Evolutionary conservation across 495 filamentous ascomycete genomes (phyloP).

Genomic region (Lasiosphaeris hirsuta): DNA sequence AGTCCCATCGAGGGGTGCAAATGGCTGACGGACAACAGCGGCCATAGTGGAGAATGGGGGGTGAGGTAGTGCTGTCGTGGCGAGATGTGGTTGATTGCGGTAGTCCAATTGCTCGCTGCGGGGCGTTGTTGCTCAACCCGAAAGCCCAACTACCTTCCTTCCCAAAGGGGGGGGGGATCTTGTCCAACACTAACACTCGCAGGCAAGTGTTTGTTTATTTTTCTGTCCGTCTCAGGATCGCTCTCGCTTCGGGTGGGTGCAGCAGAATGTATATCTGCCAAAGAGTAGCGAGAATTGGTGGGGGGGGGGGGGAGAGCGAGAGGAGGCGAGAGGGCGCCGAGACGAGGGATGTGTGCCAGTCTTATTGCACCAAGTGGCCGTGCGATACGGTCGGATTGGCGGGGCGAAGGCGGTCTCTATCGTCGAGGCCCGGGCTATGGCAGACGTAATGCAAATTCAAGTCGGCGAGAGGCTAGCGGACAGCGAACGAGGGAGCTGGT

Average conservation of each 20-base stretch:
- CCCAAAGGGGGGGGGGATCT: constrained; percentile 9
- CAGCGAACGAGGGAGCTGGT: not conserved
- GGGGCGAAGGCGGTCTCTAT: constrained; percentile 20
- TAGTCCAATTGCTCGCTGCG: constrained; percentile 7
- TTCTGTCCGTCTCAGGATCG: constrained; percentile 3
- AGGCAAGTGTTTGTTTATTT: constrained; percentile 15
- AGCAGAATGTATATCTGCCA: constrained; percentile 6
- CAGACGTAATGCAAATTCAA: constrained; percentile 11
- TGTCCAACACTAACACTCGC: constrained; percentile 6
- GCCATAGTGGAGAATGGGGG: constrained; percentile 37
- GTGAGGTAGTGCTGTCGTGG: constrained; percentile 9
- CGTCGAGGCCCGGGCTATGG: constrained; percentile 10
- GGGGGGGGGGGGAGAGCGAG: constrained; percentile 13
- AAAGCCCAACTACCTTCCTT: constrained; percentile 12
- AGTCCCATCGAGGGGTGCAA: constrained; percentile 51
- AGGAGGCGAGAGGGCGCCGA: constrained; percentile 15
- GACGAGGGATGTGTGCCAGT: constrained; percentile 24
- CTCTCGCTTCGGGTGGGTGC: constrained; percentile 14
- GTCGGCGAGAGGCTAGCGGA: not conserved
- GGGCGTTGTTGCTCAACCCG: constrained; percentile 10
- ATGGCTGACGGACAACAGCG: constrained; percentile 51
- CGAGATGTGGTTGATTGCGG: not conserved
- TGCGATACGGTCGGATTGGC: constrained; percentile 21
- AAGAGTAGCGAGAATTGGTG: constrained; percentile 15
- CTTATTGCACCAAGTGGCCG: constrained; percentile 32